Evolutionary conservation across 257 asterid genomes (phyloP), one percentile per base, ranked within the genome.

Genomic region (Solanum sparsipilum): DNA sequence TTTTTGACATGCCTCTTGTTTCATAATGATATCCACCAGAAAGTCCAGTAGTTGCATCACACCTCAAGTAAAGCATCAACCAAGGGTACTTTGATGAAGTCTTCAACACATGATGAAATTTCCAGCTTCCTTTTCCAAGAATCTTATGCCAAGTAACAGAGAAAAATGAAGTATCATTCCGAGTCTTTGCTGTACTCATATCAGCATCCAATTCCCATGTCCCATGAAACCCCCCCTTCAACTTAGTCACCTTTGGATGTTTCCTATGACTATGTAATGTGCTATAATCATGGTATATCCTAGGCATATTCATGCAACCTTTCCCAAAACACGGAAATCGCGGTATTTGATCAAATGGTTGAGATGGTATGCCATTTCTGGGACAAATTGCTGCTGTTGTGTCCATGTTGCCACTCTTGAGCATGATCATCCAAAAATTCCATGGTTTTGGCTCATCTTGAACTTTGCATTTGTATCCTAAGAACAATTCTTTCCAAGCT

Each of bases 341-440:
- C 74, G 52, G 71, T 86, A 90, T 90, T 9, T 94, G 96, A 12
- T 89, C 92, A 82, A 70, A 93, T 7, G 98, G 95, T 32, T 90
- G 92, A 7, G 89, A 36, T 87, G 88, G 93, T 4, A 78, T 78
- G 60, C 98, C 98, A 41, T 96, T 93, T 88, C 90, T 88, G 3
- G 98, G 98, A 84, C 98, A 96, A 88, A 16, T 91, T 34, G 92
- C 94, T 1, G 98, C 98, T 29, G 79, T 92, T 3, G 95, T 94
- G 56, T 96, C 98, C 98, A 94, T 96, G 87, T 95, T 96, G 1
- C 98, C 98, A 88, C 91, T 96, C 88, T 96, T 94, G 4, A 95
- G 94, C 98, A 96, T 95, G 88, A 95, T 91, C 98, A 95, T 95
- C 98, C 98, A 96, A 84, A 94, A 95, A 29, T 95, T 95, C 98